Base-by-base conservation (phyloP, 805 yeast genomes). In the Yamadazyma scolyti region DNA sequence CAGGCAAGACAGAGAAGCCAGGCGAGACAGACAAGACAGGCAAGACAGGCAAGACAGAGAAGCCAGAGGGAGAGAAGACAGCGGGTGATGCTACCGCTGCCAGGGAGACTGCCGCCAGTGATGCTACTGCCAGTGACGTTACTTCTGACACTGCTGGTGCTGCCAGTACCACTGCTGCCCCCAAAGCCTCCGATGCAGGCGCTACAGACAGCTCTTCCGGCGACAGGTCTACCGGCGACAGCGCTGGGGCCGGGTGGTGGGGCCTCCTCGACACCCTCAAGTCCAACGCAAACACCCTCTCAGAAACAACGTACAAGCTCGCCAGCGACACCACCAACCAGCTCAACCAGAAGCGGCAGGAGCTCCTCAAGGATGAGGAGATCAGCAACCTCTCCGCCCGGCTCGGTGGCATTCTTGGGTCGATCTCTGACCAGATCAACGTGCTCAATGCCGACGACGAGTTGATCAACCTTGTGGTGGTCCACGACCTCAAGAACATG, bases 401-500 rank as follows among this genome's bases (percentile, higher is more conserved):
- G 23, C 54, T 62, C 42, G 62, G 59, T 34, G 48, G 52, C 17
- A 53, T 61, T 23, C 50, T 63, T 37, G 34, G 46, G 23, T 49
- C 51, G 15, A 62, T 50, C 71, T 72, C 46, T 39, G 73, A 58
- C 32, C 66, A 61, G 33, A 56, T 62, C 33, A 56, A 62, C 46
- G 56, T 58, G 43, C 59, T 81, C 33, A 70, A 75, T 33, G 73
- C 79, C 25, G 76, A 75, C 37, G 68, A 63, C 40, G 71, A 65
- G 40, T 48, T 65, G 28, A 50, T 65, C 40, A 64, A 64, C 27
- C 42, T 65, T 12, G 45, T 65, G 20, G 43, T 82, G 27, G 75
- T 79, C n/a, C 82, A 80, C 49, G 90, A 82, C 52, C 61, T 81
- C 47, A 62, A 50, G 31, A 76, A 79, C 47, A 69, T 77, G 48